A percentile compares a stretch with the other conserved stretches of the same genome.
phyloP scores from a whole-genome alignment of 441 rosid genomes.

The Brassica hybrid region DNA sequence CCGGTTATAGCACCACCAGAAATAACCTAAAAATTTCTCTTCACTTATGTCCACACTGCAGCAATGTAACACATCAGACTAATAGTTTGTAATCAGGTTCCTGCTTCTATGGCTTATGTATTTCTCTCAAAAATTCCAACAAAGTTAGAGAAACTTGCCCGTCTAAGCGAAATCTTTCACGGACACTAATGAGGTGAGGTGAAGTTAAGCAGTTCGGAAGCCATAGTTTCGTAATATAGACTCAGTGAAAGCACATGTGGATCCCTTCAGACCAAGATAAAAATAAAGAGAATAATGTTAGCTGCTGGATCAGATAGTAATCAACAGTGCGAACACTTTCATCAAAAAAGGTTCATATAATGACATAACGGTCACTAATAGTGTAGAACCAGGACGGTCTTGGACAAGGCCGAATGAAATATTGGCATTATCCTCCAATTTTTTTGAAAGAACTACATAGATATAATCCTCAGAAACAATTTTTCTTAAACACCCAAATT shows the following conservation, averaged over 20 bases:
- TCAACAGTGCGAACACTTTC: conserved; percentile 3
- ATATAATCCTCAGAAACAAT: too few relatives aligned
- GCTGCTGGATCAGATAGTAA: conserved; percentile 17
- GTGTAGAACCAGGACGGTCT: background rate
- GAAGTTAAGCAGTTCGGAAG: conserved; percentile 91
- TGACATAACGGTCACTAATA: conserved; percentile 24
- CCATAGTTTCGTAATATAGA: conserved; percentile 88
- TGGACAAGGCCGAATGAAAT: too few relatives aligned
- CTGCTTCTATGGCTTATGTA: too few relatives aligned
- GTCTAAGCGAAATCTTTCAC: conserved; percentile 93
- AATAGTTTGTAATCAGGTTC: conserved; percentile 4
- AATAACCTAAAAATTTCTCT: conserved; percentile 90
- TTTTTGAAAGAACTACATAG: too few relatives aligned
- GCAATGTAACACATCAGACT: conserved; percentile 33
- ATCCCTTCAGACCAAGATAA: conserved; percentile 61
- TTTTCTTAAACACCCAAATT: too few relatives aligned
- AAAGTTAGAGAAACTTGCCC: conserved; percentile 58
- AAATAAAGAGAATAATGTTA: conserved; percentile 9
- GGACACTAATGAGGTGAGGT: conserved; percentile 94
- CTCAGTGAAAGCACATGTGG: conserved; percentile 90
- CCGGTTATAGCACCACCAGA: conserved; percentile 97
- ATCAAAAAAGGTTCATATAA: background rate
- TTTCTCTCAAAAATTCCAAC: background rate
- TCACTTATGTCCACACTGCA: conserved; percentile 80
- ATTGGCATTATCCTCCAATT: too few relatives aligned